These are phyloP conservation scores for Boletellus sp. DNA, from an alignment of 768 basidiomycete genomes.

Conservation along the genomic window DNA sequence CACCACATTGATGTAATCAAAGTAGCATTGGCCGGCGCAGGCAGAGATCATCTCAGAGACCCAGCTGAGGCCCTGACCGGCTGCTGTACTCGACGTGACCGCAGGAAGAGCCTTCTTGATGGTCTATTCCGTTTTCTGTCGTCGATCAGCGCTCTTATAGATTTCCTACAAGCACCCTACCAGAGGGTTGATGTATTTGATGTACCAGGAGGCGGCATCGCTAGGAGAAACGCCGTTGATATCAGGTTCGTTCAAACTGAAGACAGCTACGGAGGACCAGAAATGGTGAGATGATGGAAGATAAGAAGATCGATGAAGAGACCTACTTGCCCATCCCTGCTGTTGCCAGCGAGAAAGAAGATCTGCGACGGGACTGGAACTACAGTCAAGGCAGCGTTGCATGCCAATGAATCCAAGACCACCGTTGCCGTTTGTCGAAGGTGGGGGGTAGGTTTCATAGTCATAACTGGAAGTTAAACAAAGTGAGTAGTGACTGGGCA, in stretches of 20 bases:
- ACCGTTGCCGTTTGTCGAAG: conserved; percentile 34
- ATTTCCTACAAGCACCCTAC: conserved; percentile 17
- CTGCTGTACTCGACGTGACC: conserved; percentile 29
- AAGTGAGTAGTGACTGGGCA: not conserved
- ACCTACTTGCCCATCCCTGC: conserved; percentile 33
- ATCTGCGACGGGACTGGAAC: conserved; percentile 33
- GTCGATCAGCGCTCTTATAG: not conserved
- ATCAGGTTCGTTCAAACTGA: conserved; percentile 38
- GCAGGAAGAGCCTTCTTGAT: conserved; percentile 40
- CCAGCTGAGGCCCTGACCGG: conserved; percentile 36
- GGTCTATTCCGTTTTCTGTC: conserved; percentile 14
- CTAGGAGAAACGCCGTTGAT: conserved; percentile 26
- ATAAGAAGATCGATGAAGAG: not conserved
- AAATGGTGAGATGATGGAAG: not conserved
- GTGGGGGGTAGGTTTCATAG: conserved; percentile 35
- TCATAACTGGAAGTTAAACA: conserved; percentile 26
- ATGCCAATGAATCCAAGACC: conserved; percentile 39
- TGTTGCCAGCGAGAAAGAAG: conserved; percentile 31
- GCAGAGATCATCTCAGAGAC: conserved; percentile 33
- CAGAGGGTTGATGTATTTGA: conserved; percentile 34
- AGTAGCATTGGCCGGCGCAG: conserved; percentile 34
- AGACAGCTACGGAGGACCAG: conserved; percentile 22
- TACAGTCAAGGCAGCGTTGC: conserved; percentile 38
- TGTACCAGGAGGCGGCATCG: conserved; percentile 37
- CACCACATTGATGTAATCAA: conserved; percentile 36